Conservation (phyloP, 257 asterid genomes). For the Phtheirospermum japonicum region DNA sequence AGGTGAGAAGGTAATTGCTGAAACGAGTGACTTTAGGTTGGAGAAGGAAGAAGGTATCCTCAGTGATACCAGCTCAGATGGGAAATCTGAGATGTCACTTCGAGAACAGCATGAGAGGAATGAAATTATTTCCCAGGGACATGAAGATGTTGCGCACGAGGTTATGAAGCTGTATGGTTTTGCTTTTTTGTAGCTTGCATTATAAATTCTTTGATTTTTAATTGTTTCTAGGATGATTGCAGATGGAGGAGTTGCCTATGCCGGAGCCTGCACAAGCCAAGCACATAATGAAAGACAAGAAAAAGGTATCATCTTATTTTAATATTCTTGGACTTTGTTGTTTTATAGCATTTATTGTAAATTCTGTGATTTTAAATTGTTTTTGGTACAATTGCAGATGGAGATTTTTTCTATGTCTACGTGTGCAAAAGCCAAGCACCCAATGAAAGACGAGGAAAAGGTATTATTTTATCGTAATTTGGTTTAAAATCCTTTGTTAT, state of each 20-base stretch:
- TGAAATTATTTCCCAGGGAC: constrained; percentile 26
- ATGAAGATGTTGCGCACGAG: constrained; percentile 19
- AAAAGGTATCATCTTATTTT: constrained; percentile 42
- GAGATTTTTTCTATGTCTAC: too few species aligned
- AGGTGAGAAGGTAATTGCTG: constrained; percentile 25
- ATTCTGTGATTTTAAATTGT: too few species aligned
- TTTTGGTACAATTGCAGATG: too few species aligned
- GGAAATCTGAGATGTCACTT: constrained; percentile 22
- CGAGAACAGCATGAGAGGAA: constrained; percentile 23
- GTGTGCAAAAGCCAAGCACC: too few species aligned
- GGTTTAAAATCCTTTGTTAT: too few species aligned
- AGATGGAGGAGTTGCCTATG: constrained; percentile 32
- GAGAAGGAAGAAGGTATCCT: constrained; percentile 32
- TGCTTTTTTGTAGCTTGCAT: background rate
- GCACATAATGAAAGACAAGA: constrained; percentile 31
- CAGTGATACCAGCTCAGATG: constrained; percentile 15
- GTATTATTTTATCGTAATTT: too few species aligned
- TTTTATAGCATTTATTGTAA: too few species aligned
- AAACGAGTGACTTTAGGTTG: constrained; percentile 21
- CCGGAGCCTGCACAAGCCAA: constrained; percentile 33
- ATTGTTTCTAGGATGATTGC: constrained; percentile 15
- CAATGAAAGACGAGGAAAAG: too few species aligned
- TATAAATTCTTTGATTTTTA: too few species aligned
- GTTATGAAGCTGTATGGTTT: constrained; percentile 26
- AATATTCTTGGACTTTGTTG: too few species aligned